A percentile compares a stretch with the other conserved stretches of the same genome.
phyloP scores from a whole-genome alignment of 345 rosid genomes.

The Populus tremula region DNA sequence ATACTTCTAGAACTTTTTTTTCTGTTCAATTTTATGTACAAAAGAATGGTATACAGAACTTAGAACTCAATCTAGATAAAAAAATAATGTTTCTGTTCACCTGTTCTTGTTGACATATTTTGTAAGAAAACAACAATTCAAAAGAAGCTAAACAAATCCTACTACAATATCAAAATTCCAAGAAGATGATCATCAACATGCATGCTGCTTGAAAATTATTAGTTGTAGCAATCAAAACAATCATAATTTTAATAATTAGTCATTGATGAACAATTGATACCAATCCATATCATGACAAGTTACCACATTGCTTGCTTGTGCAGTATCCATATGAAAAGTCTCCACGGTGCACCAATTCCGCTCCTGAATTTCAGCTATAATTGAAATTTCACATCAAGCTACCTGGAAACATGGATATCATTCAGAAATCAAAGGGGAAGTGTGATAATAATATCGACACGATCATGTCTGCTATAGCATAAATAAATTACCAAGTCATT shows the following conservation, averaged over 20 bases:
- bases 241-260: no score
- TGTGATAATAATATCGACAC: neutral
- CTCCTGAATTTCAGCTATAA: slow-evolving; percentile 93
- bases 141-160: neutral
- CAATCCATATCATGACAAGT: no score
- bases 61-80: neutral
- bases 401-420: neutral
- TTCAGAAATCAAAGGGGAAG: neutral
- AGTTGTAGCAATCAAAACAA: no score
- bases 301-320: slow-evolving; percentile 50
- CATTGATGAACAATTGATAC: no score
- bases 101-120: neutral
- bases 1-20: neutral
- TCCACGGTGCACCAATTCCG: slow-evolving; percentile 99
- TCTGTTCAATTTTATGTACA: neutral
- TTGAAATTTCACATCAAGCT: slow-evolving; percentile 3
- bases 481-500: neutral
- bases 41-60: neutral
- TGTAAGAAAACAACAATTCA: neutral
- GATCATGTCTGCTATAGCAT: neutral
- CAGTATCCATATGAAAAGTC: slow-evolving; percentile 88
- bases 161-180: neutral
- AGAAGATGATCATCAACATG: no score
- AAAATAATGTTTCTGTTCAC: neutral
- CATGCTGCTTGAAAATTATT: no score